These are phyloP conservation scores for Claviceps africana DNA, from an alignment of 2,329 filamentous ascomycete genomes.

Conservation along the genomic window DNA sequence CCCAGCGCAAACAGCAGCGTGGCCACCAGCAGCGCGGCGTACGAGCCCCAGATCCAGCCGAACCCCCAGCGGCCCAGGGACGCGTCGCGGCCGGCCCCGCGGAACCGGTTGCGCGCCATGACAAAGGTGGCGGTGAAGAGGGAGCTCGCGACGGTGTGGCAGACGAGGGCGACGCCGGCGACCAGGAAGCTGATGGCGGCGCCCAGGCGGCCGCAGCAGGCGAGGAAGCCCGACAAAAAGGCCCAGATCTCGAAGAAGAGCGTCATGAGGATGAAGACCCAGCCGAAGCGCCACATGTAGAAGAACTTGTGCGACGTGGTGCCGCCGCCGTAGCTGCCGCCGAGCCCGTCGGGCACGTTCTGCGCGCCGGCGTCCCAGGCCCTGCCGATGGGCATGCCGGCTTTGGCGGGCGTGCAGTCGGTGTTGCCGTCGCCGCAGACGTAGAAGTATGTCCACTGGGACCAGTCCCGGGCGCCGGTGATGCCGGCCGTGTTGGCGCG, in stretches of 20 bases:
- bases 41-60: slow-evolving; percentile 64
- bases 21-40: slow-evolving; percentile 51
- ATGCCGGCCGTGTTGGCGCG: slow-evolving; percentile 63
- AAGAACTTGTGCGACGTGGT: slow-evolving; percentile 52
- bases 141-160: slow-evolving; percentile 50
- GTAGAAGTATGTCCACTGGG: slow-evolving; percentile 87
- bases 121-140: slow-evolving; percentile 67
- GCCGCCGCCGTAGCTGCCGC: slow-evolving; percentile 35
- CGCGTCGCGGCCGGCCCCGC: slow-evolving; percentile 38
- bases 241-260: slow-evolving; percentile 62
- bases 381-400: slow-evolving; percentile 58
- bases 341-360: slow-evolving; percentile 29
- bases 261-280: slow-evolving; percentile 77
- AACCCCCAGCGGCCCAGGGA: slow-evolving; percentile 54
- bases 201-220: slow-evolving; percentile 57
- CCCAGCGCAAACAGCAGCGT: slow-evolving; percentile 54
- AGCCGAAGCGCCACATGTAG: slow-evolving; percentile 82
- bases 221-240: slow-evolving; percentile 54
- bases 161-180: slow-evolving; percentile 49
- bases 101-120: slow-evolving; percentile 54
- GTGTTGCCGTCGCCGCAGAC: slow-evolving; percentile 54
- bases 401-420: slow-evolving; percentile 48
- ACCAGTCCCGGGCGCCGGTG: slow-evolving; percentile 47
- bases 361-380: slow-evolving; percentile 42
- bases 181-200: slow-evolving; percentile 50